Evolutionary conservation across 306 rosid species (phyloP).

Genomic region (Cucurbita moschata): DNA sequence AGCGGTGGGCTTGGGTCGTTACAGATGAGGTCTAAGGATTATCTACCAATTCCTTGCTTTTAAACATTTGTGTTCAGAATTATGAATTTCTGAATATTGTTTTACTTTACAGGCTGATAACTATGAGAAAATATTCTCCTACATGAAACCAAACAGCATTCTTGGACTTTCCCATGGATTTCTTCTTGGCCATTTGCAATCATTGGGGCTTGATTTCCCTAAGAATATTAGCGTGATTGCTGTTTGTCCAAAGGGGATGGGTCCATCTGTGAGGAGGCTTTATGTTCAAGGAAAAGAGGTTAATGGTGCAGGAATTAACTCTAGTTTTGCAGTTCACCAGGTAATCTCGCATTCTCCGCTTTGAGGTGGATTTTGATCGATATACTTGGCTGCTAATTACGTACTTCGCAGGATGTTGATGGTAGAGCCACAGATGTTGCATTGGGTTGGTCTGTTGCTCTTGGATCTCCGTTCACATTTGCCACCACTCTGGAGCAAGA

Average conservation of each 20-base stretch:
- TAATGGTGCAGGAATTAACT: constrained; percentile 94
- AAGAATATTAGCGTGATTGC: constrained; percentile 86
- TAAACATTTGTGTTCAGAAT: neutral
- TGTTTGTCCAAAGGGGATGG: constrained; percentile 98
- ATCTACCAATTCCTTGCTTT: neutral
- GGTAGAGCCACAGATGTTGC: constrained; percentile 96
- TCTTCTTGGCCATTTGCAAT: constrained; percentile 92
- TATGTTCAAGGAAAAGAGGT: constrained; percentile 93
- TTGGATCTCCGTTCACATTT: constrained; percentile 96
- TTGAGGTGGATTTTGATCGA: neutral
- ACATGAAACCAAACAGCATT: constrained; percentile 88
- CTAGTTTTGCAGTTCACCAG: constrained; percentile 95
- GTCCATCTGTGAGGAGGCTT: constrained; percentile 95
- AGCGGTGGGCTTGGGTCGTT: too few relatives aligned
- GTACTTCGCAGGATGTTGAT: constrained; percentile 62
- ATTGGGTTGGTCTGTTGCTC: constrained; percentile 94
- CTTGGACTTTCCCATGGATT: constrained; percentile 98
- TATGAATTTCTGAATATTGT: neutral
- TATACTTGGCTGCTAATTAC: neutral
- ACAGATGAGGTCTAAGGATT: neutral
- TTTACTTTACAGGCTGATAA: constrained; percentile 68
- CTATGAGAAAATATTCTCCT: constrained; percentile 58
- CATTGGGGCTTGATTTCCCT: constrained; percentile 75
- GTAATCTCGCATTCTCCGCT: constrained; percentile 16
- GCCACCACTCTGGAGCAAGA: constrained; percentile 90